phyloP scores from a whole-genome alignment of 1,284 basidiomycete species.

The Stygiomarasmius scandens region DNA sequence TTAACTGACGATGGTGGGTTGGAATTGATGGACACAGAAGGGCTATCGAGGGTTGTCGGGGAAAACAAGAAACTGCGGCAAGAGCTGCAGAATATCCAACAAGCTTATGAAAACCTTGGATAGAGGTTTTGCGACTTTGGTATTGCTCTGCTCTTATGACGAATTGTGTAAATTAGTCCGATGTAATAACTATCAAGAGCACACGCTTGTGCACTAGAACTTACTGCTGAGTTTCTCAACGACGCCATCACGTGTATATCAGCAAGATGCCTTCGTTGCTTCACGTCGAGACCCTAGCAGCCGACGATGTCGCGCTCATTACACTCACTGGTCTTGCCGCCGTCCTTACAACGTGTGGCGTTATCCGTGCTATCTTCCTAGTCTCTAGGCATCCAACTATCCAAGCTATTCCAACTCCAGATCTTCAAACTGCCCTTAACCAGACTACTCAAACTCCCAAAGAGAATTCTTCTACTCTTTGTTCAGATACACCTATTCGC shows the following conservation, averaged over 20 bases:
- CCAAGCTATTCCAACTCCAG: neutral
- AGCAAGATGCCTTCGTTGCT: neutral
- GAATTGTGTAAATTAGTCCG: neutral
- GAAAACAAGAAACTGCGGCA: conserved; percentile 45
- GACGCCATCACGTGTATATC: neutral
- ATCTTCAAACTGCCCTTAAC: neutral
- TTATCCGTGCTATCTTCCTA: neutral
- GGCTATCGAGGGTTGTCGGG: conserved; percentile 44
- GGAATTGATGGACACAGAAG: conserved; percentile 56
- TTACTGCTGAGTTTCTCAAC: neutral
- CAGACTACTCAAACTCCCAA: neutral
- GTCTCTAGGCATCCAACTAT: neutral
- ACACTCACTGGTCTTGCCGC: conserved; percentile 3
- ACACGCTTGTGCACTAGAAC: neutral
- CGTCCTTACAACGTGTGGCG: neutral
- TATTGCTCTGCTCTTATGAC: neutral
- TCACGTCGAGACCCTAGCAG: neutral
- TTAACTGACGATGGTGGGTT: conserved; percentile 48
- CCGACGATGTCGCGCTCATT: conserved; percentile 7
- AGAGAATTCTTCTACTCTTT: neutral
- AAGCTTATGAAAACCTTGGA: conserved; percentile 30
- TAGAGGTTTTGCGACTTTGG: neutral
- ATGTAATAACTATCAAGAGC: neutral
- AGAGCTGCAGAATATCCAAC: conserved; percentile 51
- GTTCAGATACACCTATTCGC: neutral